A percentile compares a stretch with the other conserved stretches of the same genome.
Evolutionary conservation across 2,329 filamentous ascomycete species (phyloP).

Genomic region (Nectriaceae sp.): DNA sequence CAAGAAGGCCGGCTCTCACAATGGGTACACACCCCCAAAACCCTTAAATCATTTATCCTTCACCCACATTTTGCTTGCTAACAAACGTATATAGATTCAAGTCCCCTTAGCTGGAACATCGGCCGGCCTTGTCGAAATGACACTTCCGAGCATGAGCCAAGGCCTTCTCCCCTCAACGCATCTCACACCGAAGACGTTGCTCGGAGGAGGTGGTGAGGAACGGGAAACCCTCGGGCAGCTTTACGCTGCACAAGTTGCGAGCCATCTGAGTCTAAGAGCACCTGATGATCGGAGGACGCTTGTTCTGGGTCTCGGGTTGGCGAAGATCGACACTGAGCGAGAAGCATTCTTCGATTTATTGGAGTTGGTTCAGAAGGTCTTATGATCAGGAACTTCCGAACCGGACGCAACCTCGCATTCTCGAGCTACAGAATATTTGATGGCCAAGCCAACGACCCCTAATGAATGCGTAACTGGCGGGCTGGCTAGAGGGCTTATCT

Average conservation of each 20-base stretch:
- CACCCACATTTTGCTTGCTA: conserved; percentile 3
- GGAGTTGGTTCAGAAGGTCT: conserved; percentile 61
- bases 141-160: conserved; percentile 46
- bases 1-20: conserved; percentile 85
- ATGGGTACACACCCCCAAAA: conserved; percentile 63
- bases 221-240: conserved; percentile 85
- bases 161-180: conserved; percentile 74
- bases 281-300: conserved; percentile 64
- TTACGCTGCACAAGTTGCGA: conserved; percentile 86
- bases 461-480: no score
- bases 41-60: not conserved
- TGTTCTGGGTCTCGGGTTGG: conserved; percentile 63
- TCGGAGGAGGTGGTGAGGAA: conserved; percentile 79
- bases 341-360: conserved; percentile 66
- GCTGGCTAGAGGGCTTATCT: no score
- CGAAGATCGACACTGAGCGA: conserved; percentile 50
- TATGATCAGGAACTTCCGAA: conserved; percentile 34
- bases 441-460: no score
- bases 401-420: no score
- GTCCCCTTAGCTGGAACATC: conserved; percentile 73
- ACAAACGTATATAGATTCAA: conserved; percentile 60
- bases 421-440: no score
- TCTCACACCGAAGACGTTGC: conserved; percentile 81
- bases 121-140: conserved; percentile 63
- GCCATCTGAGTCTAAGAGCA: conserved; percentile 70